Base-by-base conservation (phyloP, 495 filamentous ascomycete species). In the Cladorrhinum samala region DNA sequence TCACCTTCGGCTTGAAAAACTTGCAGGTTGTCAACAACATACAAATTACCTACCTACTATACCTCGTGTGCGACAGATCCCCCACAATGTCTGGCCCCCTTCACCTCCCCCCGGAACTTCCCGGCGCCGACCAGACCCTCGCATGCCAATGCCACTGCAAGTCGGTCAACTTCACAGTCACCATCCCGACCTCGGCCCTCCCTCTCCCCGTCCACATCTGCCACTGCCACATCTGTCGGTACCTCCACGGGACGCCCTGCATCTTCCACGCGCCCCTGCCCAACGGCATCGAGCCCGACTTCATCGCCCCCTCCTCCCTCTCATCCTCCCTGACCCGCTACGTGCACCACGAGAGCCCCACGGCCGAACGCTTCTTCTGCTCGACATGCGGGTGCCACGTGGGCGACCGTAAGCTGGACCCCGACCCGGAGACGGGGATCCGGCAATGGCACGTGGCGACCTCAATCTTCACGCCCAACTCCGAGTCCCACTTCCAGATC, bases 351-450 rank as follows among this genome's bases (percentile, higher is more conserved):
- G 55, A 42, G 6, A 53, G n/a, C n/a, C n/a, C 74, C 11, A 61
- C 73, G 27, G 49, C 80, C 3, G 76, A 70, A 30, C 79, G 81
- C n/a, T 79, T 80, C 57, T 87, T 87, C 72, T 89, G 87, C 71
- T 64, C 66, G 27, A 81, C 72, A 23, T 91, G 87, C 59, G 85
- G 85, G 49, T 76, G 79, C 37, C 81, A 86, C 57, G 73, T 81
- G 55, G 80, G 83, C 30, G 60, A 69, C 43, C 60, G 66, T 4
- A 64, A 66, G 39, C 40, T 79, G 49, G 76, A 79, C 16, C 46
- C 61, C 9, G 64, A 59, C 13, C 64, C 63, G 47, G 52, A 58
- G 18, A 53, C 61, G 11, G 53, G 63, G 45, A 45, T 46, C 6
- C 43, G 30, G 27, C 53, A 62, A 25, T 72, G 69, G 69, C 53